Evolutionary conservation across 2,329 filamentous ascomycete species (phyloP), one percentile per base, ranked within the genome.

Genomic region (Aspergillus jensenii): DNA sequence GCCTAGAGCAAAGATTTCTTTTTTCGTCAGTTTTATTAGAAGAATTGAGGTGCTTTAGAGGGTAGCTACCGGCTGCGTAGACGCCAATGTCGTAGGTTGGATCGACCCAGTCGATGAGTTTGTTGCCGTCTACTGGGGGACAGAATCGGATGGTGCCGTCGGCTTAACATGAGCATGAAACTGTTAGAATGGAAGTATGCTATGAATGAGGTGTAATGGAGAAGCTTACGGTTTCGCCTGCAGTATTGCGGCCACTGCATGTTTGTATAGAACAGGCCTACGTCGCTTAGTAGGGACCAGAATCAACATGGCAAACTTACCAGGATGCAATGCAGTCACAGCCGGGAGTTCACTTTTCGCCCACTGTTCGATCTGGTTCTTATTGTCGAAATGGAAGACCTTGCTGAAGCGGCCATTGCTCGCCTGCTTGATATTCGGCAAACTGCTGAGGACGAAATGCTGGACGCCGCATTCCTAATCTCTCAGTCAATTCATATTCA

Each of bases 361-460:
- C 8, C 37, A 21, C 17, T 40, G 14, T 19, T 50, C 47, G 8
- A 50, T 19, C 31, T 27, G 33, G 11, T 17, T 7, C 35, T 50
- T 50, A 25, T 50, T 50, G 11, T 50, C 35, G 33, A 50, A 39
- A 19, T 50, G 47, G 39, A 39, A 39, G 6, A 50, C 39, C 7
- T 50, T 39, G n/a, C 0, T 12, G 39, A 39, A 50, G 4, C 44
- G 59, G 3, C 63, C 61, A 4, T 33, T 19, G 2, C 37, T 65
- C 2, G 41, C 61, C 14, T 49, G 40, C 12, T 44, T 44, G 21
- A 62, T 58, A 37, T 66, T 55, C 14, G 64, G 64, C 41, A 66
- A 44, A 40, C 60, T 64, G 35, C 63, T 66, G n/a, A 65, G 52
- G 31, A 65, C 55, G 21, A 64, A 59, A 54, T 65, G 64, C 35